Percentiles rank a stretch among this genome's conserved stretches.
Evolutionary conservation across 768 basidiomycete genomes (phyloP).

Genomic region (Lactifluus rugatus): DNA sequence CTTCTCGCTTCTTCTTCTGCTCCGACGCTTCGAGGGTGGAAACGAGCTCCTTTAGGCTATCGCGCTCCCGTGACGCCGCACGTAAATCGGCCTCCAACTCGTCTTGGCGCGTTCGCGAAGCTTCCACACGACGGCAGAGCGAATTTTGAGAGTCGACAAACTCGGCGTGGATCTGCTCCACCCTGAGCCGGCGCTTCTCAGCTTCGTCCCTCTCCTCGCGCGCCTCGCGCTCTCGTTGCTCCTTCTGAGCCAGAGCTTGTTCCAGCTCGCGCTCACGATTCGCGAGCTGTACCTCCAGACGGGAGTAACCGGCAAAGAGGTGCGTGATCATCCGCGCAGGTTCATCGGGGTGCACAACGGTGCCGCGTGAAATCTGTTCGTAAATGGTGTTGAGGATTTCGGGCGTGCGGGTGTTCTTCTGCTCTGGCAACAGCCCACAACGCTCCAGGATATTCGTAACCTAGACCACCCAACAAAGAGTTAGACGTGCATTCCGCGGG

Average conservation of each 20-base stretch:
- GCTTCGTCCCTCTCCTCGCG: neutral
- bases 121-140: neutral
- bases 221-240: neutral
- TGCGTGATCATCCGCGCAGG: neutral
- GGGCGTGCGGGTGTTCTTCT: constrained; percentile 1
- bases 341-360: neutral
- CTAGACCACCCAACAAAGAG: neutral
- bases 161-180: neutral
- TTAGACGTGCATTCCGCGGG: neutral
- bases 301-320: neutral
- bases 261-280: neutral
- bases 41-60: neutral
- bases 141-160: neutral
- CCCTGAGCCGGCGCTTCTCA: neutral
- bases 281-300: neutral
- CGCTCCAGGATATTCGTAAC: neutral
- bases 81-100: neutral
- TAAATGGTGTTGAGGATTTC: neutral
- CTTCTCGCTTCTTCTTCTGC: neutral
- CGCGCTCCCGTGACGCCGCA: neutral
- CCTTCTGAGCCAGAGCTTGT: neutral
- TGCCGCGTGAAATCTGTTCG: constrained; percentile 1
- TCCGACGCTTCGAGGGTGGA: neutral
- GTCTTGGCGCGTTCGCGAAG: neutral
- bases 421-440: neutral